A percentile compares a stretch with the other conserved stretches of the same genome.
Conservation (phyloP, 1,284 basidiomycete species). For the Apiotrichum sp. region DNA sequence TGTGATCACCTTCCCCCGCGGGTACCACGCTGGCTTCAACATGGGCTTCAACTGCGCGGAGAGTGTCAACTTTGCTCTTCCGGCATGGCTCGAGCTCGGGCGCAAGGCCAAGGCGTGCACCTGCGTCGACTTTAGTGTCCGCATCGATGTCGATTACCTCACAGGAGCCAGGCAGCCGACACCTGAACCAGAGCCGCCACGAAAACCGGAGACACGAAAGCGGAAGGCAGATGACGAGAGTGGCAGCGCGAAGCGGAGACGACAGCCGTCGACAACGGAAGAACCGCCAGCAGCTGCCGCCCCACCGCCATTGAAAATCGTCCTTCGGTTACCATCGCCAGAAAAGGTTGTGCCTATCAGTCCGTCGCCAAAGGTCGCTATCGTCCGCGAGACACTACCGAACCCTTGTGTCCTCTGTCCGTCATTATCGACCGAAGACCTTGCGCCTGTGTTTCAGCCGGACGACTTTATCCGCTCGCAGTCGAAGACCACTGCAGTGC, state of each 20-base stretch:
- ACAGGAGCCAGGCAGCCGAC: conserved; percentile 14
- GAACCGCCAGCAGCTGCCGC: too few relatives aligned
- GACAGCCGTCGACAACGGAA: neutral
- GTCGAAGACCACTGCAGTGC: conserved; percentile 7
- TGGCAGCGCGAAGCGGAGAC: neutral
- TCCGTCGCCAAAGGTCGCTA: conserved; percentile 5
- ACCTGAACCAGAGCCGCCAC: neutral
- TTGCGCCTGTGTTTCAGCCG: conserved; percentile 55
- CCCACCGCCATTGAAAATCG: neutral
- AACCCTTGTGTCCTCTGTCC: conserved; percentile 74
- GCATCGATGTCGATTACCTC: conserved; percentile 83
- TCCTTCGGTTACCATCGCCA: conserved; percentile 1
- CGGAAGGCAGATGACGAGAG: neutral
- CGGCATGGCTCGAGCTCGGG: conserved; percentile 89
- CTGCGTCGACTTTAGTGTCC: conserved; percentile 80
- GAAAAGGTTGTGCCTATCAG: conserved; percentile 2
- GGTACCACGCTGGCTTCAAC: conserved; percentile 96
- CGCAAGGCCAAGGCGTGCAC: conserved; percentile 72
- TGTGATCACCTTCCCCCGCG: conserved; percentile 88
- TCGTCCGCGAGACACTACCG: neutral
- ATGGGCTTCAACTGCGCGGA: conserved; percentile 97
- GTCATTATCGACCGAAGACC: conserved; percentile 54
- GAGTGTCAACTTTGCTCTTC: conserved; percentile 94
- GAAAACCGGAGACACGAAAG: neutral
- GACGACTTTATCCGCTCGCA: conserved; percentile 8